These are phyloP conservation scores for Paramecium sexaurelia DNA, from an alignment of 73 alveolate genomes.

Conservation along the genomic window DNA sequence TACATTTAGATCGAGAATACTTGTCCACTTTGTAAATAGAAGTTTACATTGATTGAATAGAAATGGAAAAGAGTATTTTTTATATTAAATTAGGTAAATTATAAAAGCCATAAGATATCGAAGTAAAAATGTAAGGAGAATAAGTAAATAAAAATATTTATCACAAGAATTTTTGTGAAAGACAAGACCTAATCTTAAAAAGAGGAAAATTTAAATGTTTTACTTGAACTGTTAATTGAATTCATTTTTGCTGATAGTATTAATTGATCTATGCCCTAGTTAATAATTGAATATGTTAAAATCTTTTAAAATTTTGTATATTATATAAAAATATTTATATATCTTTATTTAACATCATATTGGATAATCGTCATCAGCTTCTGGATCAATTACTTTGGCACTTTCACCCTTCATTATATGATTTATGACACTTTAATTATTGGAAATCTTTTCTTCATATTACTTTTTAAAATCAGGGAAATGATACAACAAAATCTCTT, in stretches of 20 bases:
- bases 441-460: slow-evolving; percentile 48
- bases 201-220: background rate
- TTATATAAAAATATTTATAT: background rate
- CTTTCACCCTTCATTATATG: slow-evolving; percentile 55
- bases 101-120: slow-evolving; percentile 15
- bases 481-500: slow-evolving; percentile 62
- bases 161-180: background rate
- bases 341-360: background rate
- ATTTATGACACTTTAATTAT: slow-evolving; percentile 6
- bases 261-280: background rate
- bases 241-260: background rate
- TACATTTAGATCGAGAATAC: background rate
- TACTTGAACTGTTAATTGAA: background rate
- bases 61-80: slow-evolving; percentile 42
- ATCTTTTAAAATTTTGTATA: background rate
- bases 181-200: background rate
- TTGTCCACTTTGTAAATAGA: slow-evolving; percentile 44
- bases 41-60: background rate
- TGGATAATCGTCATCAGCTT: slow-evolving; percentile 56
- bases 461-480: slow-evolving; percentile 58
- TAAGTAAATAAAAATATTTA: background rate
- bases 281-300: background rate
- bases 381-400: slow-evolving; percentile 48
- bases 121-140: background rate
- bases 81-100: background rate